Evolutionary conservation across 495 filamentous ascomycete genomes (phyloP), one percentile per base, ranked within the genome.

Genomic region (Mycothermus thermophilus): DNA sequence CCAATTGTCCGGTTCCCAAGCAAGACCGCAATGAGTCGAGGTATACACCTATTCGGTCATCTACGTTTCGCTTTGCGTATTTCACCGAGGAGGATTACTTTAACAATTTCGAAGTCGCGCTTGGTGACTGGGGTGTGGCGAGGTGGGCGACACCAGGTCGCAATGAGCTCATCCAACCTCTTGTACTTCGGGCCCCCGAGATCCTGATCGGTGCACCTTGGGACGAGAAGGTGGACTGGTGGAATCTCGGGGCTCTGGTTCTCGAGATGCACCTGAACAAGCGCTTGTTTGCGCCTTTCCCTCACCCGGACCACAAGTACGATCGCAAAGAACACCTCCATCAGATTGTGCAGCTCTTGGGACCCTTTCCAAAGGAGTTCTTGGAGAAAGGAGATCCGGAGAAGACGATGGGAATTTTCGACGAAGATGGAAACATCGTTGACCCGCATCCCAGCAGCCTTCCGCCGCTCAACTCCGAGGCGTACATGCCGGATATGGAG

Each of bases 51-150:
- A 40, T 48, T 11, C 27, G 3, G 5, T 48, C 45, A 2, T 2
- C 13, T 0, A 37, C 41, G 8, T 31, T 48, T 4, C 29, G 27
- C 11, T 0, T 8, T 1, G 38, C 21, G 16, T 44, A 48, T 41
- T 48, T 43, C 30, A 31, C 3, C 19, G 22, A 35, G 8, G 32
- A 21, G 4, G 35, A 40, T 10, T 3, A 0, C 1, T 17, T 39
- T 0, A 27, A 31, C 24, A 12, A 47, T 18, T 37, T 48, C 8
- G 34, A 41, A 27, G 41, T 51, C 23, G 35, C 43, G 6, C 43
- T 56, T 1, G 44, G 44, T 24, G 55, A 58, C 30, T 58, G 52
- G 50, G 45, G 41, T 6, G 41, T 55, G 1, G 21, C 55, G 1
- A 56, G 54, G 30, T 55, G 40, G 38, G 34, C 36, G 4, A 29